Base-by-base conservation (phyloP, 441 rosid species). In the Bocquillonia castaneifolia region DNA sequence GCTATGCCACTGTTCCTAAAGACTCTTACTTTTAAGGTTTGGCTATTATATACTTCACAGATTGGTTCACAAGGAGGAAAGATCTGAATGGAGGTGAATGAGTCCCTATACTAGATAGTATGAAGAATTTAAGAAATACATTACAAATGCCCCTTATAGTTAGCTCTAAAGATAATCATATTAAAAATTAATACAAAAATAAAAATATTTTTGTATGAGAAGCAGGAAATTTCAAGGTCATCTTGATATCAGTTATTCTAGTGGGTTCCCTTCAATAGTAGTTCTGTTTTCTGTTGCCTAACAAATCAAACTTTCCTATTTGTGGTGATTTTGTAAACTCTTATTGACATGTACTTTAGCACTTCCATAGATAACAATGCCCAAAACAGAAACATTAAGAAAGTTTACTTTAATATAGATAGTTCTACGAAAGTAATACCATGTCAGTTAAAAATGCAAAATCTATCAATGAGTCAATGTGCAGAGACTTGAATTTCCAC, bases 401-500 rank as follows among this genome's bases (percentile, higher is more conserved):
- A 39, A 23, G 18, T 14, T 61, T 23, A 40, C 20, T 14, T 48
- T 39, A 61, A 15, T 8, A 61, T 20, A 61, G 40, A 5, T 17
- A 40, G 52, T 28, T 26, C 52, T 42, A n/a, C n/a, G 17, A 20
- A 55, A 67, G 10, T 39, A 28, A 17, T 4, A 63, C 59, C 54
- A 64, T 14, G 29, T 56, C 42, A 57, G 32, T 39, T 40, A 31
- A 39, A 71, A 34, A 15, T 22, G 20, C 28, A 20, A 55, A 44
- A n/a, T 5, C 26, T 18, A 31, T 13, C 47, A 34, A 39, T 36
- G 20, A 60, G 25, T 18, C 48, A 14, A 69, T 40, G 34, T 45
- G 14, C 52, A 71, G 50, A 10, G 25, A 59, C 37, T 64, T 48
- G 28, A 63, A 60, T 22, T 29, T 59, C 12, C 39, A 55, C 12